Conservation (phyloP, 371 early-diverging fungal species). For the Circinella minor region DNA sequence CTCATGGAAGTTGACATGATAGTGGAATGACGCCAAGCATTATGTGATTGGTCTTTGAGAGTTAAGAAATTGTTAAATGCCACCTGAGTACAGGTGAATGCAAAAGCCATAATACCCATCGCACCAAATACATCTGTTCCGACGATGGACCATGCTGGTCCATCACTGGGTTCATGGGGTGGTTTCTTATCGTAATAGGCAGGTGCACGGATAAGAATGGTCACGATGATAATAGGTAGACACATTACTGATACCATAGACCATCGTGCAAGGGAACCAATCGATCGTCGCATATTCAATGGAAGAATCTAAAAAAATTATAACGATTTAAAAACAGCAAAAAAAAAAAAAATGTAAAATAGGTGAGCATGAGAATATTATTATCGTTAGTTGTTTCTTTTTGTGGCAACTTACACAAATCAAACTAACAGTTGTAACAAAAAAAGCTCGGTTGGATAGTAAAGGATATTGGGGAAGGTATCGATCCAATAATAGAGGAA, state of each 20-base stretch:
- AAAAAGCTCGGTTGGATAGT: slow-evolving; percentile 43
- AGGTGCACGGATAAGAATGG: slow-evolving; percentile 56
- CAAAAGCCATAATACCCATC: slow-evolving; percentile 53
- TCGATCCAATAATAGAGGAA: slow-evolving; percentile 51
- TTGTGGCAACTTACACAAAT: slow-evolving; percentile 35
- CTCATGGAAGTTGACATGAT: slow-evolving; percentile 48
- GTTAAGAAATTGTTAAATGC: slow-evolving; percentile 59
- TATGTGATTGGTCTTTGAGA: slow-evolving; percentile 44
- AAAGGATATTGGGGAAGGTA: slow-evolving; percentile 42
- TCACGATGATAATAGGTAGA: slow-evolving; percentile 55
- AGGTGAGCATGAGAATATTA: no score
- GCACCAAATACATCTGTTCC: slow-evolving; percentile 46
- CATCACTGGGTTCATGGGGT: slow-evolving; percentile 9
- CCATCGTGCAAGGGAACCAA: slow-evolving; percentile 61
- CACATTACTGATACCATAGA: slow-evolving; percentile 61
- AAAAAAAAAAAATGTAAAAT: not conserved
- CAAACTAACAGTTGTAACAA: slow-evolving; percentile 44
- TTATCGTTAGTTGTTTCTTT: no score
- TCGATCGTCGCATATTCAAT: slow-evolving; percentile 56
- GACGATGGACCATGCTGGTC: slow-evolving; percentile 31
- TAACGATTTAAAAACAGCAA: not conserved
- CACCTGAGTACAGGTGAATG: slow-evolving; percentile 51
- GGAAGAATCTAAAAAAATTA: slow-evolving; percentile 44
- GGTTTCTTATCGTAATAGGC: slow-evolving; percentile 36
- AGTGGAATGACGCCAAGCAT: slow-evolving; percentile 49